phyloP scores from a whole-genome alignment of 1,284 basidiomycete species.

The Ustilago crameri region DNA sequence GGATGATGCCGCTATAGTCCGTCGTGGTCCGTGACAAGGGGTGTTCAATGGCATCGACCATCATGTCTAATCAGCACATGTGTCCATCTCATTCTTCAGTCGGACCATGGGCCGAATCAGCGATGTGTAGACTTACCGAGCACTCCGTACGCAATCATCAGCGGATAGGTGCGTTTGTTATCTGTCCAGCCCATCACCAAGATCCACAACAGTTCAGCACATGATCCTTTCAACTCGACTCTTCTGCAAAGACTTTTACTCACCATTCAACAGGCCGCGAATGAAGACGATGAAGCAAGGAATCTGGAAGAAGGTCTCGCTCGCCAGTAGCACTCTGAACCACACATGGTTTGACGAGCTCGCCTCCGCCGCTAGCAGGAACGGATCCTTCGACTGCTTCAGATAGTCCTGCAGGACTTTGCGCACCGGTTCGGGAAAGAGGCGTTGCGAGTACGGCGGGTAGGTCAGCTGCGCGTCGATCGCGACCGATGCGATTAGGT shows the following conservation, averaged over 20 bases:
- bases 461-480: constrained; percentile 53
- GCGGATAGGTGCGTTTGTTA: constrained; percentile 51
- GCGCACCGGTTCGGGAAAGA: constrained; percentile 41
- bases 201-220: too few species aligned
- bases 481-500: constrained; percentile 44
- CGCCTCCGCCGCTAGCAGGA: constrained; percentile 25
- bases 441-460: constrained; percentile 34
- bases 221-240: too few species aligned
- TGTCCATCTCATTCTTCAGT: too few species aligned
- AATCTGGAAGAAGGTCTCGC: constrained; percentile 51
- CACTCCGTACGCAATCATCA: constrained; percentile 48
- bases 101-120: too few species aligned
- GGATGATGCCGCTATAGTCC: constrained; percentile 33
- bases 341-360: constrained; percentile 39
- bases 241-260: constrained; percentile 14
- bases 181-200: constrained; percentile 20
- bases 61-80: too few species aligned
- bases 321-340: constrained; percentile 45
- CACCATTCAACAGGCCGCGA: constrained; percentile 38
- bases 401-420: constrained; percentile 45
- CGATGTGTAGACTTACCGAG: constrained; percentile 30
- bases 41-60: neutral
- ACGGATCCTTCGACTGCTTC: constrained; percentile 41
- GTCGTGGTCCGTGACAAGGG: neutral
- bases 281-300: constrained; percentile 48